Base-by-base conservation (phyloP, 2,329 filamentous ascomycete genomes). In the Hawksworthiomyces lignivorus region DNA sequence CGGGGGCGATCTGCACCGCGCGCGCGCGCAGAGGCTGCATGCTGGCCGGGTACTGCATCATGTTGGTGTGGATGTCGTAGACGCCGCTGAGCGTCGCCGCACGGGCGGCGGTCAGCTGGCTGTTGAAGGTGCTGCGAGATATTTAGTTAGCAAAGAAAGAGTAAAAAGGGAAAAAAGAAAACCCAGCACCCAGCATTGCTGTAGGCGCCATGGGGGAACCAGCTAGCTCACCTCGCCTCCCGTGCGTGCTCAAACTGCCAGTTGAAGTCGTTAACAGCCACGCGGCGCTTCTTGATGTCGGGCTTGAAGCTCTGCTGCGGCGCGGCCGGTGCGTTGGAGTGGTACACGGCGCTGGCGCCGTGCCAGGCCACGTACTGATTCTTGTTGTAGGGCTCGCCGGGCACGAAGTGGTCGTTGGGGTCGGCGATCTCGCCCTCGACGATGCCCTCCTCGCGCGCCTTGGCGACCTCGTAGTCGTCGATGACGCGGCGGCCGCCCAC, bases 361-460 rank as follows among this genome's bases (percentile, higher is more conserved):
- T 95, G 89, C 92, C 92, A 98, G 21, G 92, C 92, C 21, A 98
- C 92, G 57, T 96, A 98, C 61, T 96, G 89, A 58, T 98, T 98
- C 66, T 90, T 88, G 70, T 98, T 96, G 72, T 98, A 98, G n/a
- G 81, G 73, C 58, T 94, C 84, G 29, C 83, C 85, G 8, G 75
- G 74, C 20, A 88, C 76, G 31, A 89, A 74, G 46, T 73, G 74
- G 62, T 98, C 92, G 46, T 88, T 83, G 0, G 90, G 90, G 56
- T 97, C 92, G 15, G 89, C 92, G 19, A 97, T 60, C 58, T 94
- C 87, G 50, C 92, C 92, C 60, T 96, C 90, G 3, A 87, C 74
- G 20, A 81, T 81, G 18, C 89, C 90, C 39, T 86, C 80, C 36
- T 81, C 82, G 36, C 80, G 77, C 24, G 83, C 83, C 51, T 80